Evolutionary conservation across 1,284 basidiomycete genomes (phyloP).

Genomic region (Marasmius fiardii): DNA sequence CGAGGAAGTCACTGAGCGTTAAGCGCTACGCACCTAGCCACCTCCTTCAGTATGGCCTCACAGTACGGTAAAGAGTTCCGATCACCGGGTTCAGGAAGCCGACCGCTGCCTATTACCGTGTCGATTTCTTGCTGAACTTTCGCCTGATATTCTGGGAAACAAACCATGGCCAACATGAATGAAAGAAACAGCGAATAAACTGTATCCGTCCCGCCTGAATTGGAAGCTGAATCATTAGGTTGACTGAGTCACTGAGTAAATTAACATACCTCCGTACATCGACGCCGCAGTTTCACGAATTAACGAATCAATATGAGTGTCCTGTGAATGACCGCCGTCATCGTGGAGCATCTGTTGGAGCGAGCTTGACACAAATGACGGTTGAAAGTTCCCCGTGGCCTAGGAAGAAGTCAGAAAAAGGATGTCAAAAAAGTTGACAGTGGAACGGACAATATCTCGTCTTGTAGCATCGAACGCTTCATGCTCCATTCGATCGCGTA

Average conservation of each 20-base stretch:
- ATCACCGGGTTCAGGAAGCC: constrained; percentile 16
- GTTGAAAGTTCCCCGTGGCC: constrained; percentile 4
- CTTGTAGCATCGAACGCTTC: constrained; percentile 6
- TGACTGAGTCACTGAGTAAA: too few relatives aligned
- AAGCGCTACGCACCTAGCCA: constrained; percentile 5
- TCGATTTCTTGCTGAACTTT: constrained; percentile 18
- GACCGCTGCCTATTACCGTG: constrained; percentile 8
- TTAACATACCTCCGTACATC: constrained; percentile 8
- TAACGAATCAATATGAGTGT: background rate
- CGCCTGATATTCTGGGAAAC: constrained; percentile 13
- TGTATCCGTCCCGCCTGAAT: constrained; percentile 7
- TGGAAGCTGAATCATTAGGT: background rate
- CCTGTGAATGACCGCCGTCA: background rate
- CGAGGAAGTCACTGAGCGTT: background rate
- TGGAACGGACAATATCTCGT: constrained; percentile 4
- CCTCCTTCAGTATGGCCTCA: constrained; percentile 11
- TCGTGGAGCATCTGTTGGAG: background rate
- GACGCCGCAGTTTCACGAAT: background rate
- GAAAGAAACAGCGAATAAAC: background rate
- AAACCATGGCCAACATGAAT: constrained; percentile 8
- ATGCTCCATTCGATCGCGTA: background rate
- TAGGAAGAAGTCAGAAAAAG: background rate
- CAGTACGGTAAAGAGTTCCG: constrained; percentile 7
- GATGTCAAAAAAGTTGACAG: background rate
- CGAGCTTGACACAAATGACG: constrained; percentile 8